Evolutionary conservation across 2,329 filamentous ascomycete genomes (phyloP).

Genomic region (Xylaria sp.): DNA sequence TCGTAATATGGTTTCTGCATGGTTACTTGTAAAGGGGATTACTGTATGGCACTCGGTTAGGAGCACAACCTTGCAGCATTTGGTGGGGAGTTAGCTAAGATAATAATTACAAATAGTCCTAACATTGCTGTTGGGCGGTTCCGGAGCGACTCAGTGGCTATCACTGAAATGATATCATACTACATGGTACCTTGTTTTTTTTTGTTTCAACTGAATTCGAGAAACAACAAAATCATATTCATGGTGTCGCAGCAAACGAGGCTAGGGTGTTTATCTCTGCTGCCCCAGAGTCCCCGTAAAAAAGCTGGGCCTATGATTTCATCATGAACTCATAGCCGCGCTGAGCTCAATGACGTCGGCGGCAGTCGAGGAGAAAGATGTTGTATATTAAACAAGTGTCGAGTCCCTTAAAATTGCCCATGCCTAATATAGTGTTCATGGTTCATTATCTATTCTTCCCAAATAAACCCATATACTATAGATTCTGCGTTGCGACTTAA

Average conservation of each 20-base stretch:
- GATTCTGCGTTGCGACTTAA: background rate
- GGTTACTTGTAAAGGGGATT: background rate
- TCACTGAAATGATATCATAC: conserved; percentile 22
- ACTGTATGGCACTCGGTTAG: background rate
- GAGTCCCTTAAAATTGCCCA: background rate
- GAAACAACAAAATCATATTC: background rate
- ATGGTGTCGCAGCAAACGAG: background rate
- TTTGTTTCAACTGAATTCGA: background rate
- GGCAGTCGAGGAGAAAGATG: background rate
- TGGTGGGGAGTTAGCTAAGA: background rate
- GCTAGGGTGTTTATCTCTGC: conserved; percentile 26
- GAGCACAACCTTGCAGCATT: background rate
- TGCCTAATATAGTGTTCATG: background rate
- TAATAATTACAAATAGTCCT: background rate
- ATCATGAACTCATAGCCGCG: conserved; percentile 42
- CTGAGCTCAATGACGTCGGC: conserved; percentile 39
- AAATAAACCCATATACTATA: background rate
- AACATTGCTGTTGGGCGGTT: background rate
- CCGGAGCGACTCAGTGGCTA: background rate
- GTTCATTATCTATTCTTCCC: background rate
- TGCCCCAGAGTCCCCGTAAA: conserved; percentile 8
- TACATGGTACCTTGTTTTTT: background rate
- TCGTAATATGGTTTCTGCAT: too few species aligned
- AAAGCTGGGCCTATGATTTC: conserved; percentile 45
- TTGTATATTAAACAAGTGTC: background rate